Base-by-base conservation (phyloP, 2,329 filamentous ascomycete genomes). In the Hypomyces rosellus region DNA sequence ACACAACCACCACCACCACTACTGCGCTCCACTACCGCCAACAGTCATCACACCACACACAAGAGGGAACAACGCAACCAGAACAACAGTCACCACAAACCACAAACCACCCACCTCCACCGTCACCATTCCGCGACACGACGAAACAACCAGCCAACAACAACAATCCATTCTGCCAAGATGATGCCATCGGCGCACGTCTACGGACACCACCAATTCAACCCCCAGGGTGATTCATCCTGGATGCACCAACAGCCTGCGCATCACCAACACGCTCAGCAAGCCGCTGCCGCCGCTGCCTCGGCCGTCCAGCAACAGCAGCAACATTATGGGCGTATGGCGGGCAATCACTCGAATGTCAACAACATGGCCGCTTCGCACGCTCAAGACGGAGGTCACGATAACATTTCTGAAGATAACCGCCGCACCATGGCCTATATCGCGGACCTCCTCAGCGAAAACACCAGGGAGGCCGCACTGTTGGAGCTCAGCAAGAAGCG, bases 401-500 rank as follows among this genome's bases (percentile, higher is more conserved):
- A 89, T 62, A 80, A 81, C 71, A 69, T 93, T 57, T 89, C 85
- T 15, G 92, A 96, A 66, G 92, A 96, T 66, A 96, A 96, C 69
- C 81, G 89, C 59, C 83, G 91, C 57, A 93, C 95, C n/a, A 82
- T 96, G 69, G 84, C 84, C 56, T 96, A 89, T 77, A 93, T 96
- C 56, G 89, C 91, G 49, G 91, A 96, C 67, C 78, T 96, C 51
- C 79, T 97, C 65, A 92, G 90, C 67, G 88, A 91, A 57, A 84
- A 80, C 61, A 91, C 90, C 25, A 82, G 93, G 55, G 93, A 97
- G 74, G 85, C 89, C 4, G 93, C 93, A 45, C 77, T 99, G 49
- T 78, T 99, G 63, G 93, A 99, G 70, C 78, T 99, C 46, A 97
- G 92, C 74, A 99, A 99, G 77, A 99, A 99, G 80, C 79, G 93